phyloP scores from a whole-genome alignment of 2,329 filamentous ascomycete species.

The Fusarium poae region DNA sequence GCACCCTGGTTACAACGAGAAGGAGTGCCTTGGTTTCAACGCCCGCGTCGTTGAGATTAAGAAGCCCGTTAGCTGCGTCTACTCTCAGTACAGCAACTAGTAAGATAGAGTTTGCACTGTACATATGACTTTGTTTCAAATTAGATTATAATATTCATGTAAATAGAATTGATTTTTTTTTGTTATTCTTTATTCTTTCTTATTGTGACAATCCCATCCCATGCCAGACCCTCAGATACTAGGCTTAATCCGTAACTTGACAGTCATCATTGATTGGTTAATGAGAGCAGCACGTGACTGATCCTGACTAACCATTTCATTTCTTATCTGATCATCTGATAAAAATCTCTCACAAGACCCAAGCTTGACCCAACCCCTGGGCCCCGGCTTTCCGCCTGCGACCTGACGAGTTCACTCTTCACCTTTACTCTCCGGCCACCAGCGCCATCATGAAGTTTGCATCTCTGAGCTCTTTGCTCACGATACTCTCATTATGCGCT shows the following conservation, averaged over 20 bases:
- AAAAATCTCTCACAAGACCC: constrained; percentile 41
- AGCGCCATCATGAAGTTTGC: constrained; percentile 37
- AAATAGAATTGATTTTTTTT: background rate
- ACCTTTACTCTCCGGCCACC: constrained; percentile 5
- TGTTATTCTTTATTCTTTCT: background rate
- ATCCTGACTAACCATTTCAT: background rate
- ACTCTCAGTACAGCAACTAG: constrained; percentile 37
- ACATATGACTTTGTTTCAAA: background rate
- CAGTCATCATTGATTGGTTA: background rate
- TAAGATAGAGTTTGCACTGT: background rate
- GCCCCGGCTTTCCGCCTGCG: constrained; percentile 9
- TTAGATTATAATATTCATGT: background rate
- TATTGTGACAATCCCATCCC: background rate
- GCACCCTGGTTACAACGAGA: constrained; percentile 53
- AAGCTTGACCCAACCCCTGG: background rate
- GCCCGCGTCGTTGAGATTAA: constrained; percentile 48
- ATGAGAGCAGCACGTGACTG: constrained; percentile 27
- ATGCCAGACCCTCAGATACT: no score
- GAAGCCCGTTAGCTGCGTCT: constrained; percentile 55
- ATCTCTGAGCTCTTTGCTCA: constrained; percentile 7
- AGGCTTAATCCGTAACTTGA: background rate
- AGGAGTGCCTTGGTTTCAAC: constrained; percentile 55
- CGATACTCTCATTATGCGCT: constrained; percentile 5
- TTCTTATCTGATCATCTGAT: constrained; percentile 51
- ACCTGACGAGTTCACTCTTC: background rate